Conservation (phyloP, 1,284 basidiomycete genomes). For the Heterobasidion parviporum region DNA sequence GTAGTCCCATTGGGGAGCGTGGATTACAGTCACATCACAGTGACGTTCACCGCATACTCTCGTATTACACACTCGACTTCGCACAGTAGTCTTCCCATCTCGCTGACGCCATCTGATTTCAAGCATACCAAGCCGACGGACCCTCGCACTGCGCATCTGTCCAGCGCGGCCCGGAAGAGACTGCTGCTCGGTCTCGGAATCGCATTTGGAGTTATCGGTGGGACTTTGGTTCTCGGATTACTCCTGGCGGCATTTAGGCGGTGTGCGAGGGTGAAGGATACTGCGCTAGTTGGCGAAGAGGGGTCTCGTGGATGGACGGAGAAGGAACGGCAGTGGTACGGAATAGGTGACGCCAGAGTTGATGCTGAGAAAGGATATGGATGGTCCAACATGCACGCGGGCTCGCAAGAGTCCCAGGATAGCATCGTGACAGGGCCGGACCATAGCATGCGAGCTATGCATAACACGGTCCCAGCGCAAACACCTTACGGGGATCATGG, state of each 20-base stretch:
- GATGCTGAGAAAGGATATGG: constrained; percentile 16
- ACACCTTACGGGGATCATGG: constrained; percentile 30
- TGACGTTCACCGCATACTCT: constrained; percentile 61
- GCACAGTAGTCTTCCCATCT: constrained; percentile 49
- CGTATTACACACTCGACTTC: constrained; percentile 62
- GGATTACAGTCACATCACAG: constrained; percentile 28
- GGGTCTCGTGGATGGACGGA: constrained; percentile 47
- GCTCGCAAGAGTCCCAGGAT: neutral
- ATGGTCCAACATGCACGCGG: constrained; percentile 8
- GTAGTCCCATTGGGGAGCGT: constrained; percentile 36
- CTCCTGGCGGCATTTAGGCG: constrained; percentile 47
- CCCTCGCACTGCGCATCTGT: constrained; percentile 25
- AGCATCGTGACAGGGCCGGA: neutral
- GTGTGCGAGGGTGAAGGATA: constrained; percentile 48
- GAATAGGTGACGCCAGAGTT: constrained; percentile 31
- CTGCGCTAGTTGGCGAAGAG: constrained; percentile 49
- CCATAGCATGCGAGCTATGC: neutral
- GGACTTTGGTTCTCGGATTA: constrained; percentile 44
- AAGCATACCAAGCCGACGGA: constrained; percentile 18
- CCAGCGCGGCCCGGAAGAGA: constrained; percentile 33
- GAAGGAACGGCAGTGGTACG: constrained; percentile 62
- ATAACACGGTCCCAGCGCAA: neutral
- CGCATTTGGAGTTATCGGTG: constrained; percentile 55
- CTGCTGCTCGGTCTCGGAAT: constrained; percentile 52
- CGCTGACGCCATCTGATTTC: constrained; percentile 31